These are phyloP conservation scores for Venturia asperata DNA, from an alignment of 2,329 filamentous ascomycete genomes.

Conservation along the genomic window DNA sequence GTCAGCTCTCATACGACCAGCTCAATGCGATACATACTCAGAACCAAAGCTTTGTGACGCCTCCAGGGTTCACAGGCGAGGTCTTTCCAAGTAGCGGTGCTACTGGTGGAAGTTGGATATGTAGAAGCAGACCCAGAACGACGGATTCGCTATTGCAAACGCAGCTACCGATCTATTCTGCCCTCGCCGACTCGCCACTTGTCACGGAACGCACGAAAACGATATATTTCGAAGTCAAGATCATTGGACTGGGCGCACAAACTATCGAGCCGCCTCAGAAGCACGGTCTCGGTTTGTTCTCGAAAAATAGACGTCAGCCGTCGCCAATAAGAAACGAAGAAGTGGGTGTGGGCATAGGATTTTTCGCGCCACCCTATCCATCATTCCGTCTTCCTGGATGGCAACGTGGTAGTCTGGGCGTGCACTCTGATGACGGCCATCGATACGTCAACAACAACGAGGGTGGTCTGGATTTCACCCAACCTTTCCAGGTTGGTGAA, in stretches of 20 bases:
- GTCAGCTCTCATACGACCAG: slow-evolving; percentile 43
- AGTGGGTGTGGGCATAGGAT: slow-evolving; percentile 60
- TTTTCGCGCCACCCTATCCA: slow-evolving; percentile 67
- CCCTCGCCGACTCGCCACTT: slow-evolving; percentile 52
- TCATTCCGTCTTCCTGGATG: slow-evolving; percentile 71
- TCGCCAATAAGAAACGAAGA: slow-evolving; percentile 25
- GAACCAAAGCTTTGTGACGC: slow-evolving; percentile 40
- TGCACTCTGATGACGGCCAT: slow-evolving; percentile 76
- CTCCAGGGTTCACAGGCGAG: slow-evolving; percentile 30
- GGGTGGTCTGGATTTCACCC: slow-evolving; percentile 64
- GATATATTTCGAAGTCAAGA: slow-evolving; percentile 65
- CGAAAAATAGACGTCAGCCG: slow-evolving; percentile 1
- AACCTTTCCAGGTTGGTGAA: slow-evolving; percentile 56
- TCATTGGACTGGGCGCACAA: slow-evolving; percentile 40
- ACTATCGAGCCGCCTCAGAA: slow-evolving; percentile 16
- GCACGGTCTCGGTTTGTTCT: slow-evolving; percentile 5
- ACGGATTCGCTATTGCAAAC: slow-evolving; percentile 58
- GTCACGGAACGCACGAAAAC: slow-evolving; percentile 44
- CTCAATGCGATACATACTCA: slow-evolving; percentile 44
- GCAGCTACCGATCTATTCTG: slow-evolving; percentile 62
- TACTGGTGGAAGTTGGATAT: slow-evolving; percentile 32
- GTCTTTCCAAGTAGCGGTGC: slow-evolving; percentile 28
- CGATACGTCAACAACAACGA: slow-evolving; percentile 68
- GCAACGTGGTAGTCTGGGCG: slow-evolving; percentile 66
- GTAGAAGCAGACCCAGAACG: slow-evolving; percentile 38